A percentile compares a stretch with the other conserved stretches of the same genome.
phyloP scores from a whole-genome alignment of 2,329 filamentous ascomycete genomes.

The Alternaria panax region DNA sequence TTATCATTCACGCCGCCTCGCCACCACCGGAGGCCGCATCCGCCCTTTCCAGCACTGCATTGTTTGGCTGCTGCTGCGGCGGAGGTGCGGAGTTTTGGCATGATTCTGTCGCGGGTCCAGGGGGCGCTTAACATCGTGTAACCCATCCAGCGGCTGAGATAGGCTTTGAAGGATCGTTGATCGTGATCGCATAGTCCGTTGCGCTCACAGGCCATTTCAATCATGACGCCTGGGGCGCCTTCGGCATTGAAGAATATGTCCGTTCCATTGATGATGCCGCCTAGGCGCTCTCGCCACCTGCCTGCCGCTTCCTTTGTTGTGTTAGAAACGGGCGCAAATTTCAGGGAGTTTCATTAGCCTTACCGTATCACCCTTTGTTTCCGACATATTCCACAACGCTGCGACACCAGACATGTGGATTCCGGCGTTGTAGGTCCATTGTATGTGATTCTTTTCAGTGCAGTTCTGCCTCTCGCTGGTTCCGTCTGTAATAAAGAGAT shows the following conservation, averaged over 20 bases:
- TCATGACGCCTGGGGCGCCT: slow-evolving; percentile 52
- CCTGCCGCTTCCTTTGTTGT: slow-evolving; percentile 21
- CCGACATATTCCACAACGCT: slow-evolving; percentile 57
- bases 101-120: slow-evolving; percentile 50
- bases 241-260: slow-evolving; percentile 57
- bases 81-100: slow-evolving; percentile 60
- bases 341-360: background rate
- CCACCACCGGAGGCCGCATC: slow-evolving; percentile 56
- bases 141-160: slow-evolving; percentile 53
- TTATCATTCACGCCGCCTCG: slow-evolving; percentile 54
- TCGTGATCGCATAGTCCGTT: slow-evolving; percentile 55
- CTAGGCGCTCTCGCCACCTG: slow-evolving; percentile 33
- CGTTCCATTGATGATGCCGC: slow-evolving; percentile 43
- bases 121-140: slow-evolving; percentile 48
- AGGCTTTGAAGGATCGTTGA: slow-evolving; percentile 56
- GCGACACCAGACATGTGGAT: slow-evolving; percentile 55
- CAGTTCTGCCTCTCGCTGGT: slow-evolving; percentile 54
- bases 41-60: slow-evolving; percentile 60
- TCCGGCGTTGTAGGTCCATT: slow-evolving; percentile 57
- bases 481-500: slow-evolving; percentile 37
- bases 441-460: slow-evolving; percentile 51
- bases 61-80: slow-evolving; percentile 62
- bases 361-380: slow-evolving; percentile 36
- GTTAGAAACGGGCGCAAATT: background rate
- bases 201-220: slow-evolving; percentile 56